Evolutionary conservation across 75 land plant genomes (phyloP), one percentile per base, ranked within the genome.

Genomic region (Sequoiadendron giganteum): DNA sequence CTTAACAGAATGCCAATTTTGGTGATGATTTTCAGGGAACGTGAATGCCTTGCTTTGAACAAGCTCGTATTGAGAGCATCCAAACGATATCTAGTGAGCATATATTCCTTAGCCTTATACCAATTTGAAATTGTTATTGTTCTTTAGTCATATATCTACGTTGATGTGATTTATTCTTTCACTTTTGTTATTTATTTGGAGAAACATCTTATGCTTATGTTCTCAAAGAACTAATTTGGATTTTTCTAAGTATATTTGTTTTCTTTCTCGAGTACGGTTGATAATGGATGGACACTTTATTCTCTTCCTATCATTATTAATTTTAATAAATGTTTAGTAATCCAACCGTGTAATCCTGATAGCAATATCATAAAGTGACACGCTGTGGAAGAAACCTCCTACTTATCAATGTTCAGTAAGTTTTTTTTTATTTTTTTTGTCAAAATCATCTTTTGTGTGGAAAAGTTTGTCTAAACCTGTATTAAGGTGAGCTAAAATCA

Each of bases 51-150:
- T 88, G 99, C 94, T 28, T 86, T 96, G 90, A 89, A 91, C 75
- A 92, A 94, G 85, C 94, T 96, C 87, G 91, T 95, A 19, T 91
- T 77, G 83, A 94, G 89, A 92, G 96, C 99, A 21, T 95, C 91
- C 85, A 91, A 90, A 36, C 93, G 89, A 86, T 92, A 92, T 68
- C 90, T 92, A 93, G 97, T 96, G 90, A 93, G 68, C 19, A 28
- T 48, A 39, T 61, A 42, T 70, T 81, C 48, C 48, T 21, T 81
- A 45, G 30, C 30, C n/a, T 43, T 80, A 80, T 21, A 19, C 30
- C 5, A 28, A 43, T 81, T 8, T 43, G 52, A 81, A 25, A 45
- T 21, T 3, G 45, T 81, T 81, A 18, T 21, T 11, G 14, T 81
- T 81, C 30, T 45, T 10, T 16, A 36, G 39, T 21, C 25, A 78